Evolutionary conservation across 768 basidiomycete genomes (phyloP), one percentile per base, ranked within the genome.

Genomic region (Rhizopogon roseolus): DNA sequence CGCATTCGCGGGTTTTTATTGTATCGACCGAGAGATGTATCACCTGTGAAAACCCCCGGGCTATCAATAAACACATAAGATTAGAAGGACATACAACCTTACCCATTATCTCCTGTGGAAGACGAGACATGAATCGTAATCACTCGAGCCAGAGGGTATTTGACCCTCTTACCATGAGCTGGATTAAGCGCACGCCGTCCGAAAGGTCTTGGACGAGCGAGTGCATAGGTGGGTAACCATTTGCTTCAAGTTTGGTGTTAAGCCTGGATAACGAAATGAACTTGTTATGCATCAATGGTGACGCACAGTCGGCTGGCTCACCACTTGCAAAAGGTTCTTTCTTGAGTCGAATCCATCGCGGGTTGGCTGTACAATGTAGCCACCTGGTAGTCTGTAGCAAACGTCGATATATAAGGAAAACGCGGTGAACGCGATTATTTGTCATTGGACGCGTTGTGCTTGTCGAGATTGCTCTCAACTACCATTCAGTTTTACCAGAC

Each of bases 111-210:
- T 98, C 96, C 96, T 98, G 64, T 52, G 6, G 38, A 11, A 43
- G 37, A 50, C 19, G 41, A 37, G 16, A n/a, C 36, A 49, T 38
- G 41, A 9, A 57, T 52, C 55, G 54, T 43, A 25, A 54, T 52
- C 40, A 56, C 28, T 9, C 19, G 41, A 25, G 50, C 41, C 39
- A 16, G 25, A 48, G 42, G 41, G 17, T 53, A 44, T 32, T 34
- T 4, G 43, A 40, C 41, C 2, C 41, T 64, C 76, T 58, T 56
- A 92, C 94, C 88, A 92, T 93, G 34, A 99, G 80, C 66, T 98
- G 95, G 57, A 98, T 97, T 40, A 99, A 79, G 57, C 90, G 85
- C 17, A 97, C 94, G 34, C 97, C 97, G 73, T 98, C 95, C 5
- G 88, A 92, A 50, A 98, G 82, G 76, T 98, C 97, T 52, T 81